phyloP scores from a whole-genome alignment of 1,284 basidiomycete genomes.

The Apiotrichum domesticum region DNA sequence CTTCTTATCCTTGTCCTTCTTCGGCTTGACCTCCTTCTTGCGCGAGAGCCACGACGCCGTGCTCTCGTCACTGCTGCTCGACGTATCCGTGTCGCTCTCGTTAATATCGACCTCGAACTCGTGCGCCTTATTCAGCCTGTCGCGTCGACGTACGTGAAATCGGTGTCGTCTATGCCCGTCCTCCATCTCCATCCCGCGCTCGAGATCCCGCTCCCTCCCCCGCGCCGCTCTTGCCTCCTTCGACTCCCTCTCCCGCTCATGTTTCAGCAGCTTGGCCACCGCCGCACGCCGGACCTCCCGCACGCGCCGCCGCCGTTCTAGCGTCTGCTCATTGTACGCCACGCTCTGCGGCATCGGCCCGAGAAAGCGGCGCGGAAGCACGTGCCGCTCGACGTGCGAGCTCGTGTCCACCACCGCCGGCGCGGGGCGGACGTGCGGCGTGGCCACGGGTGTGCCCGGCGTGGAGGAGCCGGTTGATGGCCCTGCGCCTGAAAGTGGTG shows the following conservation, averaged over 20 bases:
- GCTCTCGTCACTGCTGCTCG: slow-evolving; percentile 4
- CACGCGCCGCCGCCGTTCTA: slow-evolving; percentile 21
- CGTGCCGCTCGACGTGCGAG: slow-evolving; percentile 24
- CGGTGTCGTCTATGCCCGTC: slow-evolving; percentile 2
- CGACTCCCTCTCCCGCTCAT: neutral
- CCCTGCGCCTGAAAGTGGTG: too few relatives aligned
- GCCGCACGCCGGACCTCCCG: slow-evolving; percentile 14
- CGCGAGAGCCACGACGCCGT: neutral
- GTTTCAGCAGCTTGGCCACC: neutral
- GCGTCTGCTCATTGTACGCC: slow-evolving; percentile 18
- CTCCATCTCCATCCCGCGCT: slow-evolving; percentile 1
- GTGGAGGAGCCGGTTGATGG: too few relatives aligned
- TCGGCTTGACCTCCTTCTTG: slow-evolving; percentile 4
- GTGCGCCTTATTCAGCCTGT: slow-evolving; percentile 6
- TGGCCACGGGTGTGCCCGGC: neutral
- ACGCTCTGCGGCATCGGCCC: slow-evolving; percentile 36
- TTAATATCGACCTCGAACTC: slow-evolving; percentile 12
- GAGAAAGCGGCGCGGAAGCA: slow-evolving; percentile 35
- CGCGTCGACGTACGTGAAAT: slow-evolving; percentile 17
- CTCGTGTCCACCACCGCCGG: slow-evolving; percentile 24
- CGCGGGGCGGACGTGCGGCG: slow-evolving; percentile 19
- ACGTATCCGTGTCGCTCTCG: slow-evolving; percentile 3
- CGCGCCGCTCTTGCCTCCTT: neutral
- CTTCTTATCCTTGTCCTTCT: slow-evolving; percentile 7
- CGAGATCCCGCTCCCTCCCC: neutral